These are phyloP conservation scores for Catharanthus roseus DNA, from an alignment of 257 asterid genomes.

Conservation along the genomic window DNA sequence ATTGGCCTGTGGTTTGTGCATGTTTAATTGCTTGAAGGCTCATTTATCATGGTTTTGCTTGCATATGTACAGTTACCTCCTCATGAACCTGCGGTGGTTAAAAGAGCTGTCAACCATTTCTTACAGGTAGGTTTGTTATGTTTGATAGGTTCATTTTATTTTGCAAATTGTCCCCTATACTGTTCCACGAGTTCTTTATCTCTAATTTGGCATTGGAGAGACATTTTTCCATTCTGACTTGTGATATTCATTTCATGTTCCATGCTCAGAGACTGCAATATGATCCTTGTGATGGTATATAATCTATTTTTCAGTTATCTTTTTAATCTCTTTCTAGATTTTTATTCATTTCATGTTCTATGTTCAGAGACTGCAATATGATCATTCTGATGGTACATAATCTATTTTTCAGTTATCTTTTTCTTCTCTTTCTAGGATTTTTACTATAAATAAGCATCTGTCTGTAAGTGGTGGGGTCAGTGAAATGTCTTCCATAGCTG, in stretches of 20 bases:
- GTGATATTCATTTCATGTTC: background rate
- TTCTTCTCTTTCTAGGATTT: no score
- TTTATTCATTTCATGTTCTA: background rate
- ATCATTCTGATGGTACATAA: no score
- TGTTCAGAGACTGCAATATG: background rate
- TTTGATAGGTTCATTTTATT: conserved; percentile 11
- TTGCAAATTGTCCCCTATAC: background rate
- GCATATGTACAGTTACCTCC: conserved; percentile 64
- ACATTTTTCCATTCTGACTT: background rate
- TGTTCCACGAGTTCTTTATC: background rate
- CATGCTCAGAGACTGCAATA: background rate
- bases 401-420: no score
- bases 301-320: background rate
- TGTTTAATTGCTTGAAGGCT: background rate
- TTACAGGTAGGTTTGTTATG: conserved; percentile 50
- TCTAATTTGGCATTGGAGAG: background rate
- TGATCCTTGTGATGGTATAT: background rate
- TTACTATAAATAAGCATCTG: no score
- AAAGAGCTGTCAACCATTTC: conserved; percentile 78
- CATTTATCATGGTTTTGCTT: conserved; percentile 5
- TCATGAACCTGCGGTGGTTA: conserved; percentile 77
- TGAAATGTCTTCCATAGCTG: no score
- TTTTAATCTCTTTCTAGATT: no score
- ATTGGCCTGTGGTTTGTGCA: background rate
- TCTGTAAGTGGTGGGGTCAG: no score